Evolutionary conservation across 345 rosid species (phyloP), one percentile per base, ranked within the genome.

Genomic region (Psidium guajava): DNA sequence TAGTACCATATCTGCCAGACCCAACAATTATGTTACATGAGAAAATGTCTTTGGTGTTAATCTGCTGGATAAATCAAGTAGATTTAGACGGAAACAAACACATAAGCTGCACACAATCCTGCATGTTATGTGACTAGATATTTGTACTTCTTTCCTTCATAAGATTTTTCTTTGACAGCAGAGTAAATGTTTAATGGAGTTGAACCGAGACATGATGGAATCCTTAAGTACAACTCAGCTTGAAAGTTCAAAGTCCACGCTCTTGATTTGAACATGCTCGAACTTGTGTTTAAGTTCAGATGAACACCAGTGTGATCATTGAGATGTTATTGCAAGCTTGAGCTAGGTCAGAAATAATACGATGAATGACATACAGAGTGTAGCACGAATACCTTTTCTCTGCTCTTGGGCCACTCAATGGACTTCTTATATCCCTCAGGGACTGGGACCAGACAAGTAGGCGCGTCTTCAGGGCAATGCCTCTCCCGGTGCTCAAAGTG

Each of bases 401-500:
- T 91, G 89, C 99, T 97, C 24, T 90, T 84, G 4, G 99, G 98
- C 99, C 99, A 97, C 28, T 85, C 61, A 83, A 96, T 93, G 32
- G 95, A 86, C 64, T 75, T 91, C 83, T 93, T 94, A 90, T 97
- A 97, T 11, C 96, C 96, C 83, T 91, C 86, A 6, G 99, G 98
- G 58, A 88, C 85, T 3, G 93, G 89, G 83, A 95, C 97, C 36
- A 97, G 88, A 86, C 98, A 97, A 32, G 93, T 91, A 2, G 98
- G 98, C 16, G 88, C 91, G 11, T 93, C 94, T 84, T 92, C 95
- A 12, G 99, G 98, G 81, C 99, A 97, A 90, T 97, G 99, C 85
- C 99, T 92, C 89, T 97, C 99, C 50, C 99, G 88, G 61, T 97
- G 99, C 89, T 96, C 92, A 54, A 92, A 97, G 74, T 97, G 98